Conservation (phyloP, 169 alveolate species). For the Plasmodium fragile region DNA sequence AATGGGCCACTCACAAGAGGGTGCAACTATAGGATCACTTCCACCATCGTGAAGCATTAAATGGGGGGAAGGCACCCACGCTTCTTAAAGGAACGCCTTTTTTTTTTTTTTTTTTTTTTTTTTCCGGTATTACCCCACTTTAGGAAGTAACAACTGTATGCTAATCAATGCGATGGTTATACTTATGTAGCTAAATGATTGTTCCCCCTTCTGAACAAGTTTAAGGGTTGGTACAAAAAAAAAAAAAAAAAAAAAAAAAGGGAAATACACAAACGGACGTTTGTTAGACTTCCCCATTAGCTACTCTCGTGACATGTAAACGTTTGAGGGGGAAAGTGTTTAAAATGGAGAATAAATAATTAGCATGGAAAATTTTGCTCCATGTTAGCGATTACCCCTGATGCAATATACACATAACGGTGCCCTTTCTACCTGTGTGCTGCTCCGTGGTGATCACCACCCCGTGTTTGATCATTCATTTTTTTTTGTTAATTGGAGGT, state of each 20-base stretch:
- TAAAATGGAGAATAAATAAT: background rate
- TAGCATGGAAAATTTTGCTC: background rate
- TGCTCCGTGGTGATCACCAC: background rate
- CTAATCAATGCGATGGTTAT: background rate
- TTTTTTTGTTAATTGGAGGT: background rate
- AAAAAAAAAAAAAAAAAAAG: background rate
- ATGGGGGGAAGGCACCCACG: background rate
- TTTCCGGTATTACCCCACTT: background rate
- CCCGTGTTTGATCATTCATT: background rate
- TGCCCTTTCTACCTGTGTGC: background rate
- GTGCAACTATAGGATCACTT: background rate
- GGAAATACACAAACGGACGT: background rate
- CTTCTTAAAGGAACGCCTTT: background rate
- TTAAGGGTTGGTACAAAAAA: background rate
- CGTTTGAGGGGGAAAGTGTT: background rate
- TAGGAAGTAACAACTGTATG: background rate
- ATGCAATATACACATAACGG: background rate
- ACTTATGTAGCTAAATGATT: background rate
- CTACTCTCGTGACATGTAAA: background rate
- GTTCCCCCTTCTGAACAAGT: background rate
- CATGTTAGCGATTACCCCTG: background rate
- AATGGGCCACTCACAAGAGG: too few relatives aligned
- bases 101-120: too few relatives aligned
- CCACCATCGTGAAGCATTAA: background rate
- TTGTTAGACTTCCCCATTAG: background rate